Conservation (phyloP, 768 basidiomycete genomes). For the Solioccasus polychromus region DNA sequence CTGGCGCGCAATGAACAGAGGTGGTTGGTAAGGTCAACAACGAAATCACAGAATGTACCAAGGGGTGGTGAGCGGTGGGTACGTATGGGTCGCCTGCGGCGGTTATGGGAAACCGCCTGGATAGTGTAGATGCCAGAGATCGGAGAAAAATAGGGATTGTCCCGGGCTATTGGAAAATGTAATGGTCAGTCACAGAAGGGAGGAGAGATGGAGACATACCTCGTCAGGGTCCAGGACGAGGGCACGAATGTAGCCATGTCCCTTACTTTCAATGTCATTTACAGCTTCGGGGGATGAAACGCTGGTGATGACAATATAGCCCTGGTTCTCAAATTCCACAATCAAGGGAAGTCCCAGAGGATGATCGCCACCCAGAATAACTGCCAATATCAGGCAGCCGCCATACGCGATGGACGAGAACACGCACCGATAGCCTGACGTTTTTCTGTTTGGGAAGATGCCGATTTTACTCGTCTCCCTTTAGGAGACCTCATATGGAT, state of each 20-base stretch:
- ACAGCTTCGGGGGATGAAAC: constrained; percentile 70
- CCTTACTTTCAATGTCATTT: constrained; percentile 56
- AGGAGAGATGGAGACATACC: constrained; percentile 39
- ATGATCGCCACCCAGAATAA: constrained; percentile 79
- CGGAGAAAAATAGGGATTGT: constrained; percentile 76
- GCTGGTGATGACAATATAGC: constrained; percentile 81
- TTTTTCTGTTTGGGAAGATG: constrained; percentile 36
- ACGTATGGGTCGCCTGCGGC: constrained; percentile 79
- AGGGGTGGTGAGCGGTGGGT: constrained; percentile 59
- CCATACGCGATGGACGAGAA: background rate
- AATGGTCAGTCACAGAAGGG: constrained; percentile 3
- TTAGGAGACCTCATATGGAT: constrained; percentile 21
- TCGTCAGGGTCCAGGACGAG: constrained; percentile 79
- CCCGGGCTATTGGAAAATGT: constrained; percentile 55
- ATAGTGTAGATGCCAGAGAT: constrained; percentile 74
- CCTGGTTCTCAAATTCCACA: constrained; percentile 68
- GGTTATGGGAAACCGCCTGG: constrained; percentile 78
- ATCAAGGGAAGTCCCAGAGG: constrained; percentile 72
- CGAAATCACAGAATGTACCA: constrained; percentile 77
- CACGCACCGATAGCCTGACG: constrained; percentile 46
- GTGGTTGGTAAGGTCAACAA: constrained; percentile 57
- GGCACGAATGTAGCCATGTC: constrained; percentile 76
- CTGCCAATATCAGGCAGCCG: constrained; percentile 34
- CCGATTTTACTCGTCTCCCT: constrained; percentile 19
- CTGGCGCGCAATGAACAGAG: constrained; percentile 37